phyloP scores from a whole-genome alignment of 2,329 filamentous ascomycete genomes.

The Lasiodiplodia sp. region DNA sequence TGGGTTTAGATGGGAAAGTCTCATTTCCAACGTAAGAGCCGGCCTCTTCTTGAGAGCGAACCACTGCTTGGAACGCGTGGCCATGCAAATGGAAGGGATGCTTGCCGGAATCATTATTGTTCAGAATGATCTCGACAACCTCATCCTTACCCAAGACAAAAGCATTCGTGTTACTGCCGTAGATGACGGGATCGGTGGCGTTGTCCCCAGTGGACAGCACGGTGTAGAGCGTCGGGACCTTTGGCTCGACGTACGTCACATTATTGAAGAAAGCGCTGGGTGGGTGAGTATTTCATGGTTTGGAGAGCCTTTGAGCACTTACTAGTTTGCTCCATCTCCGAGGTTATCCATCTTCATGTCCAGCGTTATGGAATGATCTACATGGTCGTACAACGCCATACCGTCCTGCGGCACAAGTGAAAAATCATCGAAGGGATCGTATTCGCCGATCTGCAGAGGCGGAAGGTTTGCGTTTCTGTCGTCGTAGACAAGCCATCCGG shows the following conservation, averaged over 20 bases:
- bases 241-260: slow-evolving; percentile 75
- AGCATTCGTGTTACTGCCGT: slow-evolving; percentile 61
- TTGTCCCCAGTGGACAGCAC: slow-evolving; percentile 68
- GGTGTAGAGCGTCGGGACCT: slow-evolving; percentile 82
- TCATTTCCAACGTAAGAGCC: slow-evolving; percentile 44
- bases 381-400: slow-evolving; percentile 64
- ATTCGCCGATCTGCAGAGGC: slow-evolving; percentile 65
- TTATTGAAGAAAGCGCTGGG: slow-evolving; percentile 67
- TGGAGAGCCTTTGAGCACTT: slow-evolving; percentile 37
- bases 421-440: slow-evolving; percentile 77
- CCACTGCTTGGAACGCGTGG: slow-evolving; percentile 47
- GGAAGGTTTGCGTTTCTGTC: slow-evolving; percentile 53
- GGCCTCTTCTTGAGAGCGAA: slow-evolving; percentile 43
- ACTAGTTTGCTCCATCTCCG: slow-evolving; percentile 72
- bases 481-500: slow-evolving; percentile 64
- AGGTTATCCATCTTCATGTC: slow-evolving; percentile 69
- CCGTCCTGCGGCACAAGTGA: slow-evolving; percentile 73
- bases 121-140: slow-evolving; percentile 78
- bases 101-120: slow-evolving; percentile 75
- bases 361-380: slow-evolving; percentile 70
- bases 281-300: slow-evolving; percentile 2
- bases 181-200: slow-evolving; percentile 48
- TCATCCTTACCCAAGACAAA: slow-evolving; percentile 72
- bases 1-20: slow-evolving; percentile 50
- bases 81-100: slow-evolving; percentile 78